Conservation (phyloP, 2,329 filamentous ascomycete genomes). For the Bipolaris bicolor region DNA sequence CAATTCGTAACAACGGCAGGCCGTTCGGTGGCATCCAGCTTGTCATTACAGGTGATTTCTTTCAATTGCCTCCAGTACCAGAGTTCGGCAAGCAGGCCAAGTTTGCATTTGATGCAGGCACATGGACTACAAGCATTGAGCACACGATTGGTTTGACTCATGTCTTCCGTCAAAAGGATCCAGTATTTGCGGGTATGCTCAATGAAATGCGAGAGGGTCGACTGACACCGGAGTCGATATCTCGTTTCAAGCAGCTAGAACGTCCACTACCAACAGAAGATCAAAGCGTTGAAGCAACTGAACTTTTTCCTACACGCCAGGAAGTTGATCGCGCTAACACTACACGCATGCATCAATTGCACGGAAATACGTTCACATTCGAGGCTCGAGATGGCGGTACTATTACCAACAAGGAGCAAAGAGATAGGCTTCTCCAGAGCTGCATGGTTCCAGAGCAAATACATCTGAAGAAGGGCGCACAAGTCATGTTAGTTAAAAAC, state of each 20-base stretch:
- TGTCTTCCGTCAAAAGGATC: slow-evolving; percentile 94
- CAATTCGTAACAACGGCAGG: slow-evolving; percentile 85
- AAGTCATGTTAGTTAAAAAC: slow-evolving; percentile 99
- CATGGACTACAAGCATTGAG: slow-evolving; percentile 90
- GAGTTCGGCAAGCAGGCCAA: slow-evolving; percentile 75
- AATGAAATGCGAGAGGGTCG: slow-evolving; percentile 96
- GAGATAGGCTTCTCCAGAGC: slow-evolving; percentile 80
- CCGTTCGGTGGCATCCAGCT: slow-evolving; percentile 97
- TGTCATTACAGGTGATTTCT: slow-evolving; percentile 96
- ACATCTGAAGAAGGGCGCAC: slow-evolving; percentile 85
- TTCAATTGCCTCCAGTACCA: slow-evolving; percentile 93
- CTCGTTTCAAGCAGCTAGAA: slow-evolving; percentile 74
- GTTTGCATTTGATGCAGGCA: slow-evolving; percentile 90
- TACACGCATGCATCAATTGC: slow-evolving; percentile 72
- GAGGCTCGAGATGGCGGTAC: slow-evolving; percentile 76
- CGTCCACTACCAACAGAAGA: slow-evolving; percentile 68
- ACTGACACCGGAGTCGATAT: slow-evolving; percentile 76
- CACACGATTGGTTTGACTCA: slow-evolving; percentile 95
- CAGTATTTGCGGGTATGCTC: slow-evolving; percentile 88
- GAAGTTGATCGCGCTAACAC: slow-evolving; percentile 91
- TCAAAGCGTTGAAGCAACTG: slow-evolving; percentile 81
- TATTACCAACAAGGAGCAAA: slow-evolving; percentile 67
- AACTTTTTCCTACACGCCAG: slow-evolving; percentile 87
- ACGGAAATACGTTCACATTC: slow-evolving; percentile 71
- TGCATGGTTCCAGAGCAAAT: slow-evolving; percentile 90